A percentile compares a stretch with the other conserved stretches of the same genome.
Conservation (phyloP, 345 rosid species). For the Arabidopsis arenosa region DNA sequence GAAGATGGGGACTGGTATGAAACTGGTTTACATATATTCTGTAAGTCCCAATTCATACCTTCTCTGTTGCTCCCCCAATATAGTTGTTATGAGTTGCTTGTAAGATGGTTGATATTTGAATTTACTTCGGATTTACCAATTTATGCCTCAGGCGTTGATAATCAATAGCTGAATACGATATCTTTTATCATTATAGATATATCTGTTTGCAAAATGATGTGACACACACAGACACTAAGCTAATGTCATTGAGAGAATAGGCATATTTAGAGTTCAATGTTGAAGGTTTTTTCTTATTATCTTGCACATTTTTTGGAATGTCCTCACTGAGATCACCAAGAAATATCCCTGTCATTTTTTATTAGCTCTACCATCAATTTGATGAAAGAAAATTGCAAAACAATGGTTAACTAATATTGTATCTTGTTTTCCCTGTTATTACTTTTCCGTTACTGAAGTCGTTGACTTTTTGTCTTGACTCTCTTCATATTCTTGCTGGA, state of each 20-base stretch:
- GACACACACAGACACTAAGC: background rate
- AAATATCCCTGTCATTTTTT: background rate
- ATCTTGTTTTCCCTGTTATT: conserved; percentile 2
- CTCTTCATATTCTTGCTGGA: conserved; percentile 43
- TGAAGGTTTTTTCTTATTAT: background rate
- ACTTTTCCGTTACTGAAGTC: conserved; percentile 22
- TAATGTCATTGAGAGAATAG: conserved; percentile 6
- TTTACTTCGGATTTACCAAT: conserved; percentile 2
- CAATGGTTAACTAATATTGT: background rate
- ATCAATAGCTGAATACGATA: background rate
- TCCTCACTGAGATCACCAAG: background rate
- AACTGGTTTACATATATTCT: conserved; percentile 93
- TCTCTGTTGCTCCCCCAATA: background rate
- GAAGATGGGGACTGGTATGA: conserved; percentile 95
- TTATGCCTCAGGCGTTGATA: background rate
- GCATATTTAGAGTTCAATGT: background rate
- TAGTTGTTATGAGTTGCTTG: background rate
- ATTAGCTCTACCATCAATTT: background rate
- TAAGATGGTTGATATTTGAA: background rate
- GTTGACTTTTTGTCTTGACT: conserved; percentile 2
- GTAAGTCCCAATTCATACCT: conserved; percentile 53
- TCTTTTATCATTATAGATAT: background rate
- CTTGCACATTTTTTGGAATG: background rate
- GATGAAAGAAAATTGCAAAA: background rate
- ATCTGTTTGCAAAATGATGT: background rate